Percentiles rank a stretch among this genome's conserved stretches.
phyloP scores from a whole-genome alignment of 2,329 filamentous ascomycete genomes.

The Ascosphaera apis region DNA sequence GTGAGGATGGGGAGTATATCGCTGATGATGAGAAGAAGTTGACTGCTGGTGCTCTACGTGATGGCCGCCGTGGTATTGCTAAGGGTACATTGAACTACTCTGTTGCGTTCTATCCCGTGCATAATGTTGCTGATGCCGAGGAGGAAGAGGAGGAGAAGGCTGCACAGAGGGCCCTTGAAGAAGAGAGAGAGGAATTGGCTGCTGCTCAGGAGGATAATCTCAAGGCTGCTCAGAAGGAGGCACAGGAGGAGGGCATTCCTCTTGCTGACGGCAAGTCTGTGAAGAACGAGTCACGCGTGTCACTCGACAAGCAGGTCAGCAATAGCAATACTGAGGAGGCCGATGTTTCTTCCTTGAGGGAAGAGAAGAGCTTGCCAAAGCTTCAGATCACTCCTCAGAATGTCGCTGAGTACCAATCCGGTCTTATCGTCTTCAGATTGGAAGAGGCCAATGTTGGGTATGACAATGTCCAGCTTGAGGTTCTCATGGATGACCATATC shows the following conservation, averaged over 20 bases:
- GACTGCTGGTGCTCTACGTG: slow-evolving; percentile 43
- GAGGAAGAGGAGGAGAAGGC: slow-evolving; percentile 27
- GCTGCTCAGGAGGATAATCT: too few relatives aligned
- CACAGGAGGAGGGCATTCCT: neutral
- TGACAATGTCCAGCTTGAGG: slow-evolving; percentile 54
- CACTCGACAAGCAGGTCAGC: too few relatives aligned
- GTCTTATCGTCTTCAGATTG: slow-evolving; percentile 81
- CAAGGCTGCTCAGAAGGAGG: neutral
- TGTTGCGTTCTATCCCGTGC: slow-evolving; percentile 68
- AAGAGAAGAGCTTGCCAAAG: slow-evolving; percentile 42
- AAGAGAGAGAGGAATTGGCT: too few relatives aligned
- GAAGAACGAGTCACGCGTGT: too few relatives aligned
- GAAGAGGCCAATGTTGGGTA: slow-evolving; percentile 70
- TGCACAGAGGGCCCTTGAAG: slow-evolving; percentile 9
- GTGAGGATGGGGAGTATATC: slow-evolving; percentile 57
- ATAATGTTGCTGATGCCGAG: slow-evolving; percentile 74
- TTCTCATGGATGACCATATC: slow-evolving; percentile 83
- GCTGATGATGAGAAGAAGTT: slow-evolving; percentile 53
- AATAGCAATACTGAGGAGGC: too few relatives aligned
- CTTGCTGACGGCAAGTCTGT: too few relatives aligned
- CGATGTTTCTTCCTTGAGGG: too few relatives aligned
- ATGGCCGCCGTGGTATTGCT: slow-evolving; percentile 46
- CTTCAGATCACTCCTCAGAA: slow-evolving; percentile 58
- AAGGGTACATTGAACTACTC: slow-evolving; percentile 72
- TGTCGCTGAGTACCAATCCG: slow-evolving; percentile 66